Percentiles rank a stretch among this genome's conserved stretches.
phyloP scores from a whole-genome alignment of 768 basidiomycete genomes.

The Mycena sanguinolenta region DNA sequence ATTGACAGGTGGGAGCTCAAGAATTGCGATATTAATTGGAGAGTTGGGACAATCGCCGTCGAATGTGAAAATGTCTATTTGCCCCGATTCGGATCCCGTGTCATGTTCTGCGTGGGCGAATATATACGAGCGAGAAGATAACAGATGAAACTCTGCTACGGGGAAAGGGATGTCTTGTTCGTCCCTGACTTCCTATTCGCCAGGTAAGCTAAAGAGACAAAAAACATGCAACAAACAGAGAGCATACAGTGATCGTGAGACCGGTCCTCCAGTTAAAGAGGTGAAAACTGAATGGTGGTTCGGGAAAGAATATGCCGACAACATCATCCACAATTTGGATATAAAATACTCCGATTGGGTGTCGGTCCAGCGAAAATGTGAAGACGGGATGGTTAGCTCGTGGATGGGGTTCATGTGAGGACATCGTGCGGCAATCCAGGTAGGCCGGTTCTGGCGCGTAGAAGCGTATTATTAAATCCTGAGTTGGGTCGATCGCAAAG shows the following conservation, averaged over 20 bases:
- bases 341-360: not conserved
- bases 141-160: not conserved
- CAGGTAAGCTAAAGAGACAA: not conserved
- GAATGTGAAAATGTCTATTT: conserved; percentile 12
- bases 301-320: conserved; percentile 8
- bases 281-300: not conserved
- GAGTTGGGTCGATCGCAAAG: conserved; percentile 20
- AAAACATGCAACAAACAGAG: not conserved
- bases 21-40: not conserved
- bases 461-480: conserved; percentile 6
- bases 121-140: not conserved
- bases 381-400: not conserved
- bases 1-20: conserved; percentile 2
- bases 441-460: not conserved
- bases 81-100: not conserved
- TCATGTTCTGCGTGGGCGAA: not conserved
- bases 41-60: not conserved
- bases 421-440: conserved; percentile 16
- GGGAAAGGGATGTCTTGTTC: too few species aligned
- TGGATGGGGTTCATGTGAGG: conserved; percentile 4
- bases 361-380: not conserved
- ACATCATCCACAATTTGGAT: conserved; percentile 21
- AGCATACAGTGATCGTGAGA: not conserved
- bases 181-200: not conserved
- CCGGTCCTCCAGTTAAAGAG: not conserved